Conservation (phyloP, 768 basidiomycete species). For the Leccinum truebloodii region DNA sequence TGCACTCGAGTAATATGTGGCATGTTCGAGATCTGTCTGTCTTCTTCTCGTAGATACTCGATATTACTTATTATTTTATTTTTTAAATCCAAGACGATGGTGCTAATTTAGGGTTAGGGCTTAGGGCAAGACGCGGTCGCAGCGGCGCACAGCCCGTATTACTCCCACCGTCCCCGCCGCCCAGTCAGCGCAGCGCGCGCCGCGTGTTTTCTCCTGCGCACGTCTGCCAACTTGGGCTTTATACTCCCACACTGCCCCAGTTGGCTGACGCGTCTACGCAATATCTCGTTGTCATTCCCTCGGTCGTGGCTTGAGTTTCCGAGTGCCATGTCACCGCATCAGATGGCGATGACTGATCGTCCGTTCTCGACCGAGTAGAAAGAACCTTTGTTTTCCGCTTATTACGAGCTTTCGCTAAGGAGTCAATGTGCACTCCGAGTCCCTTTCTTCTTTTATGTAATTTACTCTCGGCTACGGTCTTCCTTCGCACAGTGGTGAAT, state of each 20-base stretch:
- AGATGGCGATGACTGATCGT: conserved; percentile 1
- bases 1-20: neutral
- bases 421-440: neutral
- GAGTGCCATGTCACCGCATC: neutral
- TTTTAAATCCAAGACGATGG: neutral
- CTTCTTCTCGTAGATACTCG: neutral
- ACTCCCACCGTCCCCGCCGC: conserved; percentile 14
- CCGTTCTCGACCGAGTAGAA: neutral
- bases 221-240: neutral
- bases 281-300: neutral
- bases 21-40: conserved; percentile 16
- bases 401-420: conserved; percentile 11
- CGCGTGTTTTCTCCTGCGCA: conserved; percentile 24
- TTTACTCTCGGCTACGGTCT: conserved; percentile 11
- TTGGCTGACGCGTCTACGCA: neutral
- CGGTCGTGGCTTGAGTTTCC: neutral
- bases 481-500: neutral
- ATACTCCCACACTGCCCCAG: neutral
- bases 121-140: conserved; percentile 19
- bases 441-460: conserved; percentile 1
- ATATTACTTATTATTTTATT: neutral
- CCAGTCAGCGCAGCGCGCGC: conserved; percentile 8
- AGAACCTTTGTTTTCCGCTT: neutral
- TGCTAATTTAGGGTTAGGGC: conserved; percentile 33
- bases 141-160: conserved; percentile 15